phyloP scores from a whole-genome alignment of 2,329 filamentous ascomycete genomes.

The Cladosporium sphaerospermum region DNA sequence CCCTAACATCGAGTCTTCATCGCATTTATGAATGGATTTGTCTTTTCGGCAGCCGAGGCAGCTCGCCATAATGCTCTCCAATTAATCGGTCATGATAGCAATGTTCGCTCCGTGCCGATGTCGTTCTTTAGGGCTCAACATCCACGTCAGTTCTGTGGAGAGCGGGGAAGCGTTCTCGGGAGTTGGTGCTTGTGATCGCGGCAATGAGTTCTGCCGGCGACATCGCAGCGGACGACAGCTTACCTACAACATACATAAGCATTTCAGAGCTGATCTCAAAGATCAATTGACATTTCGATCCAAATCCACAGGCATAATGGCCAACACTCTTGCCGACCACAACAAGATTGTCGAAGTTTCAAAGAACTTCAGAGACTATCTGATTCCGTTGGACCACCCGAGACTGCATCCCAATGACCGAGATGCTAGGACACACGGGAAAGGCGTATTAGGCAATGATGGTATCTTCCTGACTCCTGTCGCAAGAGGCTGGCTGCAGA shows the following conservation, averaged over 20 bases:
- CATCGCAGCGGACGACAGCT: not conserved
- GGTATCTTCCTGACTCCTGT: slow-evolving; percentile 22
- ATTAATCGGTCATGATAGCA: too few relatives aligned
- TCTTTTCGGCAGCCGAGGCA: too few relatives aligned
- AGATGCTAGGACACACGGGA: slow-evolving; percentile 20
- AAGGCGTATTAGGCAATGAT: slow-evolving; percentile 18
- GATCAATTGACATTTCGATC: not conserved
- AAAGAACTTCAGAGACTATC: slow-evolving; percentile 20
- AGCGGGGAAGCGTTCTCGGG: not conserved
- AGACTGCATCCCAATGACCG: slow-evolving; percentile 20
- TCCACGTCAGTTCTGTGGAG: not conserved
- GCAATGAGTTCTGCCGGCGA: not conserved
- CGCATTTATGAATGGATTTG: too few relatives aligned
- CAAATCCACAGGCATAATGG: slow-evolving; percentile 11
- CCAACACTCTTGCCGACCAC: slow-evolving; percentile 15
- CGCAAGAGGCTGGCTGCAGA: slow-evolving; percentile 22
- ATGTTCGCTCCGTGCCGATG: too few relatives aligned
- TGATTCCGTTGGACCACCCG: slow-evolving; percentile 20
- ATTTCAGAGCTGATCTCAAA: not conserved
- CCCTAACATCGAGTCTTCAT: too few relatives aligned
- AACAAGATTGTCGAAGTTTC: slow-evolving; percentile 20
- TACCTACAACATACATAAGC: not conserved
- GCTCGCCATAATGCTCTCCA: too few relatives aligned
- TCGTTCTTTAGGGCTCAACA: too few relatives aligned
- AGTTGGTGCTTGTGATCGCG: not conserved